Evolutionary conservation across 2,329 filamentous ascomycete genomes (phyloP).

Genomic region (Cercospora zeae-maydis): DNA sequence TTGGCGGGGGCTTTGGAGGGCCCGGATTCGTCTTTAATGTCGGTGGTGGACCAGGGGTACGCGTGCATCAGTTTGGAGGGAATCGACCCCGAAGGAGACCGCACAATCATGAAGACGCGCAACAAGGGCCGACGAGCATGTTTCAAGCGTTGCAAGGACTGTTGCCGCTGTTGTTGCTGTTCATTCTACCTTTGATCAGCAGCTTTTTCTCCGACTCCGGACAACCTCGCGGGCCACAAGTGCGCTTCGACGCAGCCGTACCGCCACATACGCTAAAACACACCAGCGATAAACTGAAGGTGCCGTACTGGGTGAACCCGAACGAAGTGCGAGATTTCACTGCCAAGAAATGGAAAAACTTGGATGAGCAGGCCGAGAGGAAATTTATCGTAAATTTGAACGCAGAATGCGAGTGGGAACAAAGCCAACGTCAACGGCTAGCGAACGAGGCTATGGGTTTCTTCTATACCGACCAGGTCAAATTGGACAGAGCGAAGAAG

Average conservation of each 20-base stretch:
- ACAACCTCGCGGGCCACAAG: conserved; percentile 59
- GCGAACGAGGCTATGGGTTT: conserved; percentile 79
- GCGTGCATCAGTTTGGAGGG: conserved; percentile 94
- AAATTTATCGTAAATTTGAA: conserved; percentile 66
- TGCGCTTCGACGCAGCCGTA: conserved; percentile 70
- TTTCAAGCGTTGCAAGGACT: conserved; percentile 50
- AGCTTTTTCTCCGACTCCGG: conserved; percentile 68
- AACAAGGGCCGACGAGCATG: conserved; percentile 49
- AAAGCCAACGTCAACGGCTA: conserved; percentile 60
- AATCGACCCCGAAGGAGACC: conserved; percentile 71
- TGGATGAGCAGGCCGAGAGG: conserved; percentile 75
- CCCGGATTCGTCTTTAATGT: conserved; percentile 95
- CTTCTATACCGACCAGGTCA: conserved; percentile 77
- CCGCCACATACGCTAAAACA: conserved; percentile 72
- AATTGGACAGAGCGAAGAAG: conserved; percentile 66
- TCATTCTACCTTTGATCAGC: conserved; percentile 77
- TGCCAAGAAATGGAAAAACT: conserved; percentile 63
- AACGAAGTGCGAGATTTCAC: conserved; percentile 68
- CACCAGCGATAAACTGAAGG: conserved; percentile 64
- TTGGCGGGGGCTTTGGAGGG: conserved; percentile 49
- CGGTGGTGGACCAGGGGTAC: conserved; percentile 75
- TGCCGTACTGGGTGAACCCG: conserved; percentile 85
- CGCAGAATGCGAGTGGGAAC: conserved; percentile 71
- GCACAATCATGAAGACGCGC: conserved; percentile 50
- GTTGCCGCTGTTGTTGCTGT: conserved; percentile 76